Percentiles rank a stretch among this genome's conserved stretches.
Evolutionary conservation across 192 early-diverging fungal species (phyloP).

Genomic region (Podila verticillata): DNA sequence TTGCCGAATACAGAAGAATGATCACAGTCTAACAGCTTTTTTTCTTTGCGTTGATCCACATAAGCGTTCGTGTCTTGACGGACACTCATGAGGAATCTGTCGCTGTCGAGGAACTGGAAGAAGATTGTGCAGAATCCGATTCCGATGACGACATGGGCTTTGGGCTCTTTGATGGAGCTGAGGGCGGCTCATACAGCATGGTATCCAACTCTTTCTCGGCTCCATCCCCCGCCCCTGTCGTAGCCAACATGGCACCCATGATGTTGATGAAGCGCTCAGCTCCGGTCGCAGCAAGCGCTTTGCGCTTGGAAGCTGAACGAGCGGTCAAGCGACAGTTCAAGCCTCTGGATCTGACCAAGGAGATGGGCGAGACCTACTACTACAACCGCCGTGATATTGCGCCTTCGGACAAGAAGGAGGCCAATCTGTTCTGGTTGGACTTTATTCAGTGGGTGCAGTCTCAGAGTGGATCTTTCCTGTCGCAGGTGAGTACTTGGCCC

Average conservation of each 20-base stretch:
- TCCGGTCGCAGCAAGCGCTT: not conserved
- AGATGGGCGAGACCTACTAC: slow-evolving; percentile 53
- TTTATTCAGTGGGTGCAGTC: slow-evolving; percentile 39
- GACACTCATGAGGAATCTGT: too few relatives aligned
- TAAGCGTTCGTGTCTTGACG: too few relatives aligned
- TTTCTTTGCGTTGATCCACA: too few relatives aligned
- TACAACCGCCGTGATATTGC: slow-evolving; percentile 12
- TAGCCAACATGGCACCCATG: not conserved
- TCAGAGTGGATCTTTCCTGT: slow-evolving; percentile 43
- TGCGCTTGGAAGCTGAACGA: not conserved
- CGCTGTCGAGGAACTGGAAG: too few relatives aligned
- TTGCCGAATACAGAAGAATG: too few relatives aligned
- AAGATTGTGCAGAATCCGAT: too few relatives aligned
- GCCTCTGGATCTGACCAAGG: slow-evolving; percentile 45
- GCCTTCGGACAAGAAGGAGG: not conserved
- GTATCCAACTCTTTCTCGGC: not conserved
- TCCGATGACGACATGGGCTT: slow-evolving; percentile 32
- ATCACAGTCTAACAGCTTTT: too few relatives aligned
- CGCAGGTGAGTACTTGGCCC: slow-evolving; percentile 29
- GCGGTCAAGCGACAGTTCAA: slow-evolving; percentile 19
- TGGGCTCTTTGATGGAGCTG: not conserved
- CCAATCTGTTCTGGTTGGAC: slow-evolving; percentile 59
- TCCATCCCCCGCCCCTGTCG: not conserved
- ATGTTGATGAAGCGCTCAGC: not conserved
- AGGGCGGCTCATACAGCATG: not conserved